Conservation (phyloP, 2,329 filamentous ascomycete genomes). For the Alternaria arborescens region DNA sequence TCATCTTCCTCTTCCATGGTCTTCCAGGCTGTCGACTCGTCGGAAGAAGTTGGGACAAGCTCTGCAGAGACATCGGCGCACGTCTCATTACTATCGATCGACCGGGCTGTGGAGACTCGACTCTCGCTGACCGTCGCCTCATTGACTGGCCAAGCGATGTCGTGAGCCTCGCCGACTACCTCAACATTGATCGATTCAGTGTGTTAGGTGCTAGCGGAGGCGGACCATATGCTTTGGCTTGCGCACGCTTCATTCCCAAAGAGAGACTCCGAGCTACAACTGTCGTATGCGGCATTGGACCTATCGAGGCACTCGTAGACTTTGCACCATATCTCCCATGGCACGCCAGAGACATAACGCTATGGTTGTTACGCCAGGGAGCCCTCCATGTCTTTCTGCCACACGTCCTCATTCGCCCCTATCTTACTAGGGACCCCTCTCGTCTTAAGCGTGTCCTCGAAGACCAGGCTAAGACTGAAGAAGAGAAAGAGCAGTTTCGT, state of each 20-base stretch:
- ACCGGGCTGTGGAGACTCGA: conserved; percentile 54
- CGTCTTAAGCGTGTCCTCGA: conserved; percentile 30
- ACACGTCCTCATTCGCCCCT: conserved; percentile 19
- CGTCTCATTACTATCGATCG: conserved; percentile 55
- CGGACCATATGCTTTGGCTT: conserved; percentile 58
- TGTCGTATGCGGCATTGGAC: conserved; percentile 32
- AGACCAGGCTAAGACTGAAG: conserved; percentile 28
- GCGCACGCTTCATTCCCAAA: conserved; percentile 49
- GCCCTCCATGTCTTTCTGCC: conserved; percentile 28
- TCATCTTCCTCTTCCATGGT: conserved; percentile 55
- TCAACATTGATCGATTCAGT: conserved; percentile 50
- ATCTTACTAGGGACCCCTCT: conserved; percentile 24
- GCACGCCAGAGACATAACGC: conserved; percentile 25
- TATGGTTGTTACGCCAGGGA: conserved; percentile 20
- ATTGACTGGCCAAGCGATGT: conserved; percentile 54
- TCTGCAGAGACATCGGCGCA: conserved; percentile 39
- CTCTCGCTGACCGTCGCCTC: conserved; percentile 30
- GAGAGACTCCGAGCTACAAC: conserved; percentile 26
- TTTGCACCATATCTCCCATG: conserved; percentile 13
- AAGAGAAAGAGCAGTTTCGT: conserved; percentile 27
- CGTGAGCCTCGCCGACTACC: conserved; percentile 48
- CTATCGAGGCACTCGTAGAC: conserved; percentile 25
- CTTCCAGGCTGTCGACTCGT: conserved; percentile 54
- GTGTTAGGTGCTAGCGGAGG: conserved; percentile 59
- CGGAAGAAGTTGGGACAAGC: conserved; percentile 38